A percentile compares a stretch with the other conserved stretches of the same genome.
Conservation (phyloP, 148 eudicot genomes). For the Vaccinium myrtillus region DNA sequence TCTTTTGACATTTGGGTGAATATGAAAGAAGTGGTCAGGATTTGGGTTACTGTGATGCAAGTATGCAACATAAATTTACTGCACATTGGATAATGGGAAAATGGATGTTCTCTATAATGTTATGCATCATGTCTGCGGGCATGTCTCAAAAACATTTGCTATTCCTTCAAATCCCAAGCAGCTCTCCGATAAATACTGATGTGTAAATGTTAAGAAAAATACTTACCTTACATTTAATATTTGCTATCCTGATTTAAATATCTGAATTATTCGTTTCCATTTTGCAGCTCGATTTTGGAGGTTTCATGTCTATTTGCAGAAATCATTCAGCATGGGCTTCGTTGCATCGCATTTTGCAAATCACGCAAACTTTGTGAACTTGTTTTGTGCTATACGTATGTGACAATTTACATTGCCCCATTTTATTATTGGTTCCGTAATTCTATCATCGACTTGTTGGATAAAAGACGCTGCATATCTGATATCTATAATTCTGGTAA, state of each 20-base stretch:
- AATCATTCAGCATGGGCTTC: conserved; percentile 93
- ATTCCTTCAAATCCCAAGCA: neutral
- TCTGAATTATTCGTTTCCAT: conserved; percentile 5
- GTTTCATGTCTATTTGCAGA: conserved; percentile 78
- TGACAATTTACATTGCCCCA: conserved; percentile 26
- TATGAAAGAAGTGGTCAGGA: neutral
- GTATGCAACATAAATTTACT: neutral
- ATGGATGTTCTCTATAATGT: neutral
- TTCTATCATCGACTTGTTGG: conserved; percentile 7
- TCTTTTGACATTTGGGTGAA: neutral
- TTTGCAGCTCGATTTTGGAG: conserved; percentile 88
- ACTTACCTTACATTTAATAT: conserved; percentile 1
- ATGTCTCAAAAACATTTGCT: neutral
- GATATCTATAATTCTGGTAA: conserved; percentile 31
- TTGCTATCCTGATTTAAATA: neutral
- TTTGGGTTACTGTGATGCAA: neutral
- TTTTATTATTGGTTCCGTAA: conserved; percentile 8
- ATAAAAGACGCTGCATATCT: neutral
- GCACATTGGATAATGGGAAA: neutral
- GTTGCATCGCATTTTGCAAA: conserved; percentile 94
- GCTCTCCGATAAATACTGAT: neutral
- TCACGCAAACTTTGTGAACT: conserved; percentile 97
- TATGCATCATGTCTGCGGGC: neutral
- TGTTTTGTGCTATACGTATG: conserved; percentile 88
- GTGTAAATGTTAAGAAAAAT: neutral